These are phyloP conservation scores for Salvia hispanica DNA, from an alignment of 257 asterid species.

Conservation along the genomic window DNA sequence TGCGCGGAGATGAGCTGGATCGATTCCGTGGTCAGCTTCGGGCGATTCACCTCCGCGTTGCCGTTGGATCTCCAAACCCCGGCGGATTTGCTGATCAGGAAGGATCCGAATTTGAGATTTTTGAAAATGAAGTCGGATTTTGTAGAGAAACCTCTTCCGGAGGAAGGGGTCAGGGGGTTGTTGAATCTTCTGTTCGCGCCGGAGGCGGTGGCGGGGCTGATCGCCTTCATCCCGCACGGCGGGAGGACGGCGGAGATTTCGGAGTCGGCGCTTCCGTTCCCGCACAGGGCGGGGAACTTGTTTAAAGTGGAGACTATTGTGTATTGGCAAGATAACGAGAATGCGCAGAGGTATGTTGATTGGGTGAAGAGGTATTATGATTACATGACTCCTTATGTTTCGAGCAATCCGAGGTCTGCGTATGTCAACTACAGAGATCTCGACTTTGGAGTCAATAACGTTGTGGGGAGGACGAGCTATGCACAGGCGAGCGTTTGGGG, in stretches of 20 bases:
- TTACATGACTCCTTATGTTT: slow-evolving; percentile 38
- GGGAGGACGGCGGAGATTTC: slow-evolving; percentile 30
- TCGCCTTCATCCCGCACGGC: slow-evolving; percentile 5
- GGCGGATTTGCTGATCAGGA: slow-evolving; percentile 29
- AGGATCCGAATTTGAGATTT: neutral
- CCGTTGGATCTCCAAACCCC: neutral
- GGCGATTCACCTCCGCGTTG: no score
- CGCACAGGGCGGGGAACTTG: slow-evolving; percentile 6
- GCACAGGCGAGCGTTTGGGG: slow-evolving; percentile 40
- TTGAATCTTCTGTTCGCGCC: neutral
- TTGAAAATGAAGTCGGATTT: slow-evolving; percentile 39
- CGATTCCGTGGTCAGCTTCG: neutral
- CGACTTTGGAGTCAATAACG: slow-evolving; percentile 37
- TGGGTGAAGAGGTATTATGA: slow-evolving; percentile 30
- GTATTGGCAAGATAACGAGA: neutral
- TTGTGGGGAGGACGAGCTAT: slow-evolving; percentile 32
- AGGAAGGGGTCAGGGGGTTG: no score
- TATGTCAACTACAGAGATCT: slow-evolving; percentile 37
- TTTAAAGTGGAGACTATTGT: neutral
- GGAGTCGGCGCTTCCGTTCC: neutral
- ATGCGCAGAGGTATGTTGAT: slow-evolving; percentile 16
- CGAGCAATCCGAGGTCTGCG: slow-evolving; percentile 34
- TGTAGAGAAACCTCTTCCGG: slow-evolving; percentile 38
- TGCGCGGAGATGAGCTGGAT: slow-evolving; percentile 48
- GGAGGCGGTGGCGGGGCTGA: neutral